phyloP scores from a whole-genome alignment of 179 eudicot genomes.

The Carnegiea gigantea region DNA sequence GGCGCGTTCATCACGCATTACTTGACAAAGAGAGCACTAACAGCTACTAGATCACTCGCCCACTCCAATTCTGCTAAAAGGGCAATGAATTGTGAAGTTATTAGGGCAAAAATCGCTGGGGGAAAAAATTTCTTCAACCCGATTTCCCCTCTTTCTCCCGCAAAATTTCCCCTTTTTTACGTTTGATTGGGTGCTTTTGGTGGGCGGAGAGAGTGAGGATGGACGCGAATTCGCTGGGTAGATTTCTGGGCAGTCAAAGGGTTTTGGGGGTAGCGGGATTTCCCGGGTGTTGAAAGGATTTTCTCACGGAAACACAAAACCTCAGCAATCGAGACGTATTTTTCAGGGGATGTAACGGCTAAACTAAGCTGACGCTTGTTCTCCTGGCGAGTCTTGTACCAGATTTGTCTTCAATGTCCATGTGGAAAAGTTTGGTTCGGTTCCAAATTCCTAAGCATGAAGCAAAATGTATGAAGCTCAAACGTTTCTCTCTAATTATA shows the following conservation, averaged over 20 bases:
- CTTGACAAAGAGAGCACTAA: neutral
- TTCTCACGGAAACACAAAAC: neutral
- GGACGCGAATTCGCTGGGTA: neutral
- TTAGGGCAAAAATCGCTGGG: neutral
- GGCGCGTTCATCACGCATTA: slow-evolving; percentile 8
- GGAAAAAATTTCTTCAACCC: neutral
- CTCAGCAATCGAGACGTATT: neutral
- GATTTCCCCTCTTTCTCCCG: neutral
- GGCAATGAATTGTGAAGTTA: neutral
- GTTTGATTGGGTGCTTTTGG: no score
- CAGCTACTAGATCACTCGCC: slow-evolving; percentile 7
- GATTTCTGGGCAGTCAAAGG: neutral
- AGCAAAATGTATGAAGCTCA: no score
- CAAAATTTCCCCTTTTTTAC: neutral
- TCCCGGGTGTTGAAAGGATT: neutral
- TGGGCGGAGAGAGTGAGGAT: neutral
- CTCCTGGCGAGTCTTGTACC: no score
- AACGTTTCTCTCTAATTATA: no score
- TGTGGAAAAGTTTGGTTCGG: no score
- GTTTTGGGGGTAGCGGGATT: neutral
- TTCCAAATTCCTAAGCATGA: no score
- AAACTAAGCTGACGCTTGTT: neutral
- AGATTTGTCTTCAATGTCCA: no score
- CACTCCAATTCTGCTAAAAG: slow-evolving; percentile 8
- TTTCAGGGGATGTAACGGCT: neutral